A percentile compares a stretch with the other conserved stretches of the same genome.
Evolutionary conservation across 2,329 filamentous ascomycete genomes (phyloP).

Genomic region (Lasiodiplodia gonubiensis): DNA sequence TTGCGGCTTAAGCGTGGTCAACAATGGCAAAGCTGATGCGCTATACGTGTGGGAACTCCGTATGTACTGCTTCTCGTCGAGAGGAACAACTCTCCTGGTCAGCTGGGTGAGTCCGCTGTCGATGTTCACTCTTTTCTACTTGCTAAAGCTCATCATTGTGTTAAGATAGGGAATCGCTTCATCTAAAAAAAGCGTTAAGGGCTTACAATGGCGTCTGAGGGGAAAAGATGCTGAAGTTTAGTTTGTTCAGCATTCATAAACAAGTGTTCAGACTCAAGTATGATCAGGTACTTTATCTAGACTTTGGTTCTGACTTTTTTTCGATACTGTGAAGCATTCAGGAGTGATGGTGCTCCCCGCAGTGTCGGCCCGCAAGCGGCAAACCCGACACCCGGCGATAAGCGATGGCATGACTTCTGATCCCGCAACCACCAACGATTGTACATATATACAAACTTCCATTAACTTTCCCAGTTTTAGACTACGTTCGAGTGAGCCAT

Average conservation of each 20-base stretch:
- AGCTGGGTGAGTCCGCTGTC: background rate
- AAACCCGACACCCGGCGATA: conserved; percentile 8
- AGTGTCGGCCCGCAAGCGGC: background rate
- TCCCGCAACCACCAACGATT: background rate
- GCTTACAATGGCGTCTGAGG: too few species aligned
- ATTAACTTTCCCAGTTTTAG: background rate
- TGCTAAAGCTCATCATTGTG: background rate
- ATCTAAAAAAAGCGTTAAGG: background rate
- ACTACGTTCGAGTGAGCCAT: background rate
- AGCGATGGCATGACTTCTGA: conserved; percentile 11
- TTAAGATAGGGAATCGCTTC: background rate
- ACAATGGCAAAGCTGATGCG: background rate
- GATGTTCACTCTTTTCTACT: background rate
- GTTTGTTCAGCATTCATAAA: too few species aligned
- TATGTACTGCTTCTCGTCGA: too few species aligned
- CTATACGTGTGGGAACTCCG: too few species aligned
- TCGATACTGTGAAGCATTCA: background rate
- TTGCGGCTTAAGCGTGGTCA: background rate
- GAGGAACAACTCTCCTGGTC: too few species aligned
- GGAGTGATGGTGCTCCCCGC: background rate
- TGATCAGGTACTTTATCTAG: too few species aligned
- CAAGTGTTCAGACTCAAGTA: too few species aligned
- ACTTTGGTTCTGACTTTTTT: background rate
- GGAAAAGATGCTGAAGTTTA: too few species aligned
- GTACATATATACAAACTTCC: background rate